Evolutionary conservation across 345 rosid species (phyloP), one percentile per base, ranked within the genome.

Genomic region (Dipteronia sinensis): DNA sequence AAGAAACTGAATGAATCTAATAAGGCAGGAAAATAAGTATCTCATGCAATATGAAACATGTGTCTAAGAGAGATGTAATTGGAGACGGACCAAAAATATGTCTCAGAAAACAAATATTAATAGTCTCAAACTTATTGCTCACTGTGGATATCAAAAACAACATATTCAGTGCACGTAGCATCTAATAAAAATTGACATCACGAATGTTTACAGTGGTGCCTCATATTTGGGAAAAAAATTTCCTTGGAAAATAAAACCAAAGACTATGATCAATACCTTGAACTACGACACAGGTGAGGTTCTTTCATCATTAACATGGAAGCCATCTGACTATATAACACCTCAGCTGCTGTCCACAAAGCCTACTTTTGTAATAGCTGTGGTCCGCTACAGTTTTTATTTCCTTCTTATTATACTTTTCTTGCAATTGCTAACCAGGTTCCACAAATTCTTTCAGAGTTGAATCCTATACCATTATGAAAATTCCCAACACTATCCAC

Each of bases 21-120:
- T 23, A 40, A 73, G 58, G 56, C 68, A 23, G 31, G 22, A 62
- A 72, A 62, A 56, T 17, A 12, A 73, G 76, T 15, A 58, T 44
- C 42, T 44, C 53, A 40, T 16, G 55, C 10, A 44, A 23, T 2
- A 62, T 9, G 40, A 22, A 73, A 40, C 25, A 23, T 42, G 16
- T 73, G 46, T 16, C 47, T 46, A 62, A 44, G 40, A 25, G 23
- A 73, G 10, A 5, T 73, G 12, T 23, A 62, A 44, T 6, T 27
- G 7, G 58, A 23, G 23, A 62, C 16, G 5, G 67, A 27, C 11
- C 25, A 46, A 23, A 25, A 46, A 25, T 44, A 62, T 25, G 38
- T 2, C 23, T 20, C 27, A 44, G 42, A 10, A 4, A 7, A 58
- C 16, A 73, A 44, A 42, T 73, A 62, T 12, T 25, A 6, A 56